Conservation (phyloP, 2,329 filamentous ascomycete genomes). For the Meredithiella fracta region DNA sequence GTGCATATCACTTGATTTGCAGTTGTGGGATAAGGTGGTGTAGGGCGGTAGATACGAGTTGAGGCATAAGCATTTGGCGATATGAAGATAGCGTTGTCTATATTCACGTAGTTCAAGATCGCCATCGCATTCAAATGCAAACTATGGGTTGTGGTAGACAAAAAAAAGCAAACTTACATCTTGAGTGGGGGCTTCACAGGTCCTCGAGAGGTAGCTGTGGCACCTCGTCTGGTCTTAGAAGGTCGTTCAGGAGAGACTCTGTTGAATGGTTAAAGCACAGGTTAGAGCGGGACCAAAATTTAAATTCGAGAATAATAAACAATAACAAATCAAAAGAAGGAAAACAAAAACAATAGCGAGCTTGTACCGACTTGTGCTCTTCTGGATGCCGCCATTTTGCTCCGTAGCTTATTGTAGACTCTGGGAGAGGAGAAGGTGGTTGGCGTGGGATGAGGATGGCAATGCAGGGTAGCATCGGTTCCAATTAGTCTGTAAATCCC, state of each 20-base stretch:
- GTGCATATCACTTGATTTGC: not conserved
- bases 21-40: not conserved
- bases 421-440: not conserved
- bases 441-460: not conserved
- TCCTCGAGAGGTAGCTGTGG: constrained; percentile 1
- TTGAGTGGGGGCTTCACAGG: constrained; percentile 1
- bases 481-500: not conserved
- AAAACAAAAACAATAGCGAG: not conserved
- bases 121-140: not conserved
- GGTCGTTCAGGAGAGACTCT: constrained; percentile 7
- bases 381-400: not conserved
- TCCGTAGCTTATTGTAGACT: not conserved
- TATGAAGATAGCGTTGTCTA: too few species aligned
- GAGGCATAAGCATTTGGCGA: too few species aligned
- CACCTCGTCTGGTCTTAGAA: constrained; percentile 10
- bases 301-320: too few species aligned
- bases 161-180: constrained; percentile 2
- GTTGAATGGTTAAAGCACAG: not conserved
- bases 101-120: too few species aligned
- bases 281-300: not conserved
- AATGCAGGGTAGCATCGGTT: not conserved
- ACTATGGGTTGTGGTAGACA: not conserved
- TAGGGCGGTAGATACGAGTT: too few species aligned
- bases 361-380: not conserved
- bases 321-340: too few species aligned